Percentiles rank a stretch among this genome's conserved stretches.
Evolutionary conservation across 257 asterid genomes (phyloP).

Genomic region (Solanum raphanifolium): DNA sequence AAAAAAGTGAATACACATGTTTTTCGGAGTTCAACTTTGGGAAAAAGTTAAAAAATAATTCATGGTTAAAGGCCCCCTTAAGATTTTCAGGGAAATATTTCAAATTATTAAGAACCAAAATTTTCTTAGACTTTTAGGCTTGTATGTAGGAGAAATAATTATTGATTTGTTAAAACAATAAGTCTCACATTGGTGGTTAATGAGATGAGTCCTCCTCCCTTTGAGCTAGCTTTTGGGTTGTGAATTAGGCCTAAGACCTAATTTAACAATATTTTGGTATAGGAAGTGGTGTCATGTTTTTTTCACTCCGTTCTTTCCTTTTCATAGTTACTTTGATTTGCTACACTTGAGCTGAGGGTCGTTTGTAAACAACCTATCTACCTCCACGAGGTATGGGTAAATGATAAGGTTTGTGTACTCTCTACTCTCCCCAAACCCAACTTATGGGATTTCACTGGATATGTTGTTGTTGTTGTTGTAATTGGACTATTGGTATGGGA

Average conservation of each 20-base stretch:
- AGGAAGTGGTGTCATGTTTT: not conserved
- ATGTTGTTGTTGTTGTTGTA: not conserved
- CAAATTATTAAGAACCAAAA: not conserved
- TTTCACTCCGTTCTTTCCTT: not conserved
- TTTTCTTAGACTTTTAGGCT: not conserved
- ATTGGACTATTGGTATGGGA: not conserved
- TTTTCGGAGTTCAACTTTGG: not conserved
- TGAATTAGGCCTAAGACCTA: too few species aligned
- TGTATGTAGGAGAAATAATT: not conserved
- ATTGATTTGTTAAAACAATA: too few species aligned
- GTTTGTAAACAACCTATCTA: not conserved
- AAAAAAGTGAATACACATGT: too few species aligned
- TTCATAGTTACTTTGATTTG: not conserved
- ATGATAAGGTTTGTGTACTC: not conserved
- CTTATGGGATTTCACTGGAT: not conserved
- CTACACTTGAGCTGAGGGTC: rapidly evolving
- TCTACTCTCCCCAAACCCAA: not conserved
- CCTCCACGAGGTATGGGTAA: not conserved
- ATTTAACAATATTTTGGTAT: too few species aligned
- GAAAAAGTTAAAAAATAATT: not conserved
- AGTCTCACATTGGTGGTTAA: too few species aligned
- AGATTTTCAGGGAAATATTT: not conserved
- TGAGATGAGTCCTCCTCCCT: too few species aligned
- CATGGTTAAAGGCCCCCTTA: not conserved
- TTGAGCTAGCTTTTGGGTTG: too few species aligned